phyloP scores from a whole-genome alignment of 805 yeast species.

The Candida sanyiensis region DNA sequence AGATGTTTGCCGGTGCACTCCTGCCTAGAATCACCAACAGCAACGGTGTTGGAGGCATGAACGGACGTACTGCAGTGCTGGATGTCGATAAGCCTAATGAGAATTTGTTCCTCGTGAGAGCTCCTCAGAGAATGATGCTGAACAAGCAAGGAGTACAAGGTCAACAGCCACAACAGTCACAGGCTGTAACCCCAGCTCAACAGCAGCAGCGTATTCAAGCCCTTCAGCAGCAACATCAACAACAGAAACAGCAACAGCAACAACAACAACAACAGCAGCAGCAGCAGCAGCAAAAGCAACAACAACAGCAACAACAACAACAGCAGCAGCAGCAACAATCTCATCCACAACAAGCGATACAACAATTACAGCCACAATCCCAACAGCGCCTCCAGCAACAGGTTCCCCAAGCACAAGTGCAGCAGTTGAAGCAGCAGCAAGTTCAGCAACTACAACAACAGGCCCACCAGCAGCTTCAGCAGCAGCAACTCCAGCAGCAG shows the following conservation, averaged over 20 bases:
- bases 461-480: slow-evolving; percentile 16
- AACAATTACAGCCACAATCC: slow-evolving; percentile 15
- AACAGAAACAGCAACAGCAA: slow-evolving; percentile 2
- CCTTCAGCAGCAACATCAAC: slow-evolving; percentile 8
- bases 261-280: slow-evolving; percentile 8
- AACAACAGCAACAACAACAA: slow-evolving; percentile 16
- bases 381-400: slow-evolving; percentile 18
- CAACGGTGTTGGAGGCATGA: slow-evolving; percentile 65
- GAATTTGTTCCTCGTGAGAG: slow-evolving; percentile 49
- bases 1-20: slow-evolving; percentile 86
- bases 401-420: slow-evolving; percentile 16
- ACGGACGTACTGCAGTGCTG: slow-evolving; percentile 73
- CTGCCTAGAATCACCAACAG: slow-evolving; percentile 54
- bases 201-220: slow-evolving; percentile 11
- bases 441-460: slow-evolving; percentile 16
- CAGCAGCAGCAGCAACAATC: slow-evolving; percentile 11
- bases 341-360: slow-evolving; percentile 7
- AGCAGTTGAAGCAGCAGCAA: slow-evolving; percentile 19
- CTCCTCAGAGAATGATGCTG: slow-evolving; percentile 38
- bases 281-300: slow-evolving; percentile 9
- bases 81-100: slow-evolving; percentile 67
- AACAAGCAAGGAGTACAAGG: slow-evolving; percentile 8
- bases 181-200: slow-evolving; percentile 6
- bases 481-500: slow-evolving; percentile 15
- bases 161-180: slow-evolving; percentile 13